Percentiles rank a stretch among this genome's conserved stretches.
phyloP scores from a whole-genome alignment of 1,139 yeast genomes.

The Kurtzmaniella quercitrusa region DNA sequence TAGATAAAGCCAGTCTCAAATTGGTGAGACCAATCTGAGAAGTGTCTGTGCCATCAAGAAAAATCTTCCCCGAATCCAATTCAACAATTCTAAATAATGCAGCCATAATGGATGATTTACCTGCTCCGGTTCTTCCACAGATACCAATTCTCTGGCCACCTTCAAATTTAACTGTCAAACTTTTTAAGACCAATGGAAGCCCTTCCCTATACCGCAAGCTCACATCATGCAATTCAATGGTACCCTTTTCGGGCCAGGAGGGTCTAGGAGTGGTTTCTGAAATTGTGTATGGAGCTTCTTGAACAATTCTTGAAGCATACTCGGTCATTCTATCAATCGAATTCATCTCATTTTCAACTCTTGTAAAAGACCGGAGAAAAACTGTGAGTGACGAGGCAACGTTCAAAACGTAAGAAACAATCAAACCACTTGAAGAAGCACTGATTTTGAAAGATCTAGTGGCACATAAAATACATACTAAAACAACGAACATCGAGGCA shows the following conservation, averaged over 20 bases:
- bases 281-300: slow-evolving; percentile 40
- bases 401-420: slow-evolving; percentile 22
- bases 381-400: slow-evolving; percentile 22
- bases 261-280: slow-evolving; percentile 47
- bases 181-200: slow-evolving; percentile 15
- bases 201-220: slow-evolving; percentile 17
- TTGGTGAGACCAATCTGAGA: slow-evolving; percentile 36
- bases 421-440: slow-evolving; percentile 25
- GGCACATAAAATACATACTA: slow-evolving; percentile 22
- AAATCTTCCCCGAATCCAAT: slow-evolving; percentile 37
- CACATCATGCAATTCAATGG: slow-evolving; percentile 13
- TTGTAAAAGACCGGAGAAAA: slow-evolving; percentile 22
- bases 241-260: slow-evolving; percentile 15
- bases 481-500: slow-evolving; percentile 19
- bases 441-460: slow-evolving; percentile 20
- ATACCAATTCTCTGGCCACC: slow-evolving; percentile 50
- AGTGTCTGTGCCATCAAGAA: slow-evolving; percentile 49
- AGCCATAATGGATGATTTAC: slow-evolving; percentile 58
- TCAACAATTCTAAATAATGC: slow-evolving; percentile 51
- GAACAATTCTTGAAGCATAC: slow-evolving; percentile 37
- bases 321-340: slow-evolving; percentile 25
- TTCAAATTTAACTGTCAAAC: slow-evolving; percentile 25
- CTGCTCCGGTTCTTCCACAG: slow-evolving; percentile 68
- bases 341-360: slow-evolving; percentile 28
- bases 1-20: slow-evolving; percentile 13